Conservation (phyloP, 441 rosid genomes). For the Brassica balearica region DNA sequence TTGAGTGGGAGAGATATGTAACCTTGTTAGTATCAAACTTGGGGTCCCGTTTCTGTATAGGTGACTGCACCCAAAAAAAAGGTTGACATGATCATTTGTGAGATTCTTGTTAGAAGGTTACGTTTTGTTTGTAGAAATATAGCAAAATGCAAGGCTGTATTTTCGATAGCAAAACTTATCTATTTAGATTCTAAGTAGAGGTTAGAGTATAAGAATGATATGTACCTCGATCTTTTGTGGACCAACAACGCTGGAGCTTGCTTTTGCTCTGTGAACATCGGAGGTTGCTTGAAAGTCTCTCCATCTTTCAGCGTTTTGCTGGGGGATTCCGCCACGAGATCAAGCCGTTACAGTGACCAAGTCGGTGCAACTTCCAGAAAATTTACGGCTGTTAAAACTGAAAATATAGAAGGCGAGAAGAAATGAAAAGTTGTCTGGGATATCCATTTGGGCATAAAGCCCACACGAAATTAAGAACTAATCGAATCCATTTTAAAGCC, state of each 20-base stretch:
- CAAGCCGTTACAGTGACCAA: too few species aligned
- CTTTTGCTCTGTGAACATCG: slow-evolving; percentile 42
- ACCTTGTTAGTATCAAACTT: slow-evolving; percentile 36
- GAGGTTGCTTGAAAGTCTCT: slow-evolving; percentile 38
- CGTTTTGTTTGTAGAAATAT: slow-evolving; percentile 15
- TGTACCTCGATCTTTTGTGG: slow-evolving; percentile 55
- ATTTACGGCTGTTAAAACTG: too few species aligned
- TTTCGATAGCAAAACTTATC: slow-evolving; percentile 8
- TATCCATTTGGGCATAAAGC: too few species aligned
- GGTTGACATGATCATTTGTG: slow-evolving; percentile 17
- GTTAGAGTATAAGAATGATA: slow-evolving; percentile 13
- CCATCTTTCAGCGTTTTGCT: slow-evolving; percentile 32
- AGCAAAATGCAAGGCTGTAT: slow-evolving; percentile 20
- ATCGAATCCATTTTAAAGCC: too few species aligned
- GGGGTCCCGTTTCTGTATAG: slow-evolving; percentile 18
- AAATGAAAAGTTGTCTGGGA: too few species aligned
- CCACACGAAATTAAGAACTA: too few species aligned
- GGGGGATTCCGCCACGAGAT: slow-evolving; percentile 31
- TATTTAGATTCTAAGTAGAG: slow-evolving; percentile 6
- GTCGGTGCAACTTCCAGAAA: too few species aligned
- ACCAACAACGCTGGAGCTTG: slow-evolving; percentile 37
- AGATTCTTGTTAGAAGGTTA: slow-evolving; percentile 11
- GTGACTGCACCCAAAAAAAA: slow-evolving; percentile 29
- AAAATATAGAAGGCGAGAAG: too few species aligned
- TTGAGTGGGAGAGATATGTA: slow-evolving; percentile 22